phyloP scores from a whole-genome alignment of 2,329 filamentous ascomycete species.

The Raffaelea albimanens region DNA sequence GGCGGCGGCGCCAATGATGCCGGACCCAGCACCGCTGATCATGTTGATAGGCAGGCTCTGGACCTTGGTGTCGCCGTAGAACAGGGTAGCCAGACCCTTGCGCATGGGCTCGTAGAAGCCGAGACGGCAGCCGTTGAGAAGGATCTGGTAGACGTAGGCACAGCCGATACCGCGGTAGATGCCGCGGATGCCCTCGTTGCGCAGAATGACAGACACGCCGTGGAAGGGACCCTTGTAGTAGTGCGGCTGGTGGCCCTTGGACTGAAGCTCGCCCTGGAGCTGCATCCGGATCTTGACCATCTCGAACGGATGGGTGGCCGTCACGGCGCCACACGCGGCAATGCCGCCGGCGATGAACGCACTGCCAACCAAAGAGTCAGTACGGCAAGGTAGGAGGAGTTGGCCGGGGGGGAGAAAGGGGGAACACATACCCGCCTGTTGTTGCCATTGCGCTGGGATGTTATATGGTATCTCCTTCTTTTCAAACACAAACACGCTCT shows the following conservation, averaged over 20 bases:
- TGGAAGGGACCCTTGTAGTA: slow-evolving; percentile 89
- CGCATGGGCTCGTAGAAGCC: slow-evolving; percentile 97
- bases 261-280: slow-evolving; percentile 87
- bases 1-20: slow-evolving; percentile 82
- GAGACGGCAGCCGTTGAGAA: slow-evolving; percentile 90
- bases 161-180: slow-evolving; percentile 84
- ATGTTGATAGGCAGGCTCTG: slow-evolving; percentile 90
- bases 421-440: slow-evolving; percentile 10
- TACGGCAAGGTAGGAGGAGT: neutral
- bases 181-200: slow-evolving; percentile 79
- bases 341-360: slow-evolving; percentile 95
- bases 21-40: slow-evolving; percentile 80
- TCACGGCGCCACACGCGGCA: slow-evolving; percentile 93
- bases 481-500: too few relatives aligned
- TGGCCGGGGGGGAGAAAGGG: neutral
- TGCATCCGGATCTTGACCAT: slow-evolving; percentile 98
- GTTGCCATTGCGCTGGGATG: slow-evolving; percentile 9
- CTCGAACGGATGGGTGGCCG: slow-evolving; percentile 95
- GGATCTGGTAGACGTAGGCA: slow-evolving; percentile 92
- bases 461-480: too few relatives aligned
- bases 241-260: slow-evolving; percentile 73
- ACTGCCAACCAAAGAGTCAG: slow-evolving; percentile 28
- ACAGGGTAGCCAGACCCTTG: slow-evolving; percentile 53
- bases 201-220: slow-evolving; percentile 79
- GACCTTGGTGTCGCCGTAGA: slow-evolving; percentile 63